These are phyloP conservation scores for Diversispora epigaea DNA, from an alignment of 192 early-diverging fungal genomes.

Conservation along the genomic window DNA sequence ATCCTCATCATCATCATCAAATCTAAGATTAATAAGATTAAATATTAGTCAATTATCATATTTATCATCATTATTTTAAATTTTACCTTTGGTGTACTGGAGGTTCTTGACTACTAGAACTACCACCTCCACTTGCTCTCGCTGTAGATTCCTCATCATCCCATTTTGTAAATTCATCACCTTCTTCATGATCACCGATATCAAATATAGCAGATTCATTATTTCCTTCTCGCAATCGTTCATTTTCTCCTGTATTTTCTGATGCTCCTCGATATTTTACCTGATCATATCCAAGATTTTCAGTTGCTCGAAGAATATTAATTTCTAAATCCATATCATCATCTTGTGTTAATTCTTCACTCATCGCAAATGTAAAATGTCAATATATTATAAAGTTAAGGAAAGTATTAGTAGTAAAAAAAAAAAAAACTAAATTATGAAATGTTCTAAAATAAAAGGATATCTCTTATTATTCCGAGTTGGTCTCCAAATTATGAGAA, in stretches of 20 bases:
- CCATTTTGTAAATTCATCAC: conserved; percentile 38
- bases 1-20: neutral
- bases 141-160: conserved; percentile 9
- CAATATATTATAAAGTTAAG: neutral
- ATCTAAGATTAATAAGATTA: neutral
- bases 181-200: conserved; percentile 61
- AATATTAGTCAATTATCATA: neutral
- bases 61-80: neutral
- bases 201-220: conserved; percentile 58
- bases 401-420: neutral
- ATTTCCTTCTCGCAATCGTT: conserved; percentile 39
- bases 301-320: conserved; percentile 48
- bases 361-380: conserved; percentile 22
- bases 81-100: neutral
- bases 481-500: conserved; percentile 90
- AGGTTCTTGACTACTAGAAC: neutral
- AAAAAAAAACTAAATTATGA: neutral
- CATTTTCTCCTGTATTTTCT: neutral
- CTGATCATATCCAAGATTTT: conserved; percentile 50
- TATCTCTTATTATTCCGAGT: conserved; percentile 77
- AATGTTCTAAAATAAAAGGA: conserved; percentile 5
- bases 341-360: conserved; percentile 41
- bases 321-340: conserved; percentile 68
- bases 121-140: conserved; percentile 12
- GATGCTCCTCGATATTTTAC: conserved; percentile 43